A percentile compares a stretch with the other conserved stretches of the same genome.
phyloP scores from a whole-genome alignment of 352 stramenopile species.

The Globisporangium cystogenes region DNA sequence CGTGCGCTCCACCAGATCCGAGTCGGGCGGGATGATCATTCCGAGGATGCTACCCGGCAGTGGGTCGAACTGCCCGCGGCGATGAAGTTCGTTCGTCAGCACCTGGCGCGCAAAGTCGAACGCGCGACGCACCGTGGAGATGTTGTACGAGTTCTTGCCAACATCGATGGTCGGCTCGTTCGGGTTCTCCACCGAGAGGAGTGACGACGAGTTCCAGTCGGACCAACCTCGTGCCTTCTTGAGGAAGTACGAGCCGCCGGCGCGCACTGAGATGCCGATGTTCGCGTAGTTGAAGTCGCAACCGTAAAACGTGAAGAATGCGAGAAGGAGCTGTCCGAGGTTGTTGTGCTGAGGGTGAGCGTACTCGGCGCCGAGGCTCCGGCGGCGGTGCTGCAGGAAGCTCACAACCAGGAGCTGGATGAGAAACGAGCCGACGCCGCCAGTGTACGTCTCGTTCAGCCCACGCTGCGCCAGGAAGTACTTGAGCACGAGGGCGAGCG shows the following conservation, averaged over 20 bases:
- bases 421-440: conserved; percentile 92
- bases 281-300: conserved; percentile 93
- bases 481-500: conserved; percentile 94
- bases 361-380: conserved; percentile 38
- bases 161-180: conserved; percentile 91
- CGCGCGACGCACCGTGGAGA: conserved; percentile 85
- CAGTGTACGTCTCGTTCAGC: conserved; percentile 94
- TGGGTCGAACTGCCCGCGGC: conserved; percentile 56
- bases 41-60: conserved; percentile 67
- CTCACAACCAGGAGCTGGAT: conserved; percentile 95
- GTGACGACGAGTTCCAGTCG: conserved; percentile 49
- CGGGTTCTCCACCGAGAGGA: conserved; percentile 93
- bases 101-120: conserved; percentile 87
- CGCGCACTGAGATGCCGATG: conserved; percentile 89
- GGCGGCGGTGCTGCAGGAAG: conserved; percentile 90
- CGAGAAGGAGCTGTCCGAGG: conserved; percentile 89
- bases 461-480: conserved; percentile 93
- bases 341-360: conserved; percentile 81
- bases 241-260: conserved; percentile 91
- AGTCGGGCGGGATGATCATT: conserved; percentile 68
- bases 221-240: conserved; percentile 83
- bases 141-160: conserved; percentile 90
- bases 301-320: conserved; percentile 95
- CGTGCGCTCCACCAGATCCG: conserved; percentile 49
- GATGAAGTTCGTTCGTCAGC: conserved; percentile 65